phyloP scores from a whole-genome alignment of 352 stramenopile species.

The Phytophthora cactorum region DNA sequence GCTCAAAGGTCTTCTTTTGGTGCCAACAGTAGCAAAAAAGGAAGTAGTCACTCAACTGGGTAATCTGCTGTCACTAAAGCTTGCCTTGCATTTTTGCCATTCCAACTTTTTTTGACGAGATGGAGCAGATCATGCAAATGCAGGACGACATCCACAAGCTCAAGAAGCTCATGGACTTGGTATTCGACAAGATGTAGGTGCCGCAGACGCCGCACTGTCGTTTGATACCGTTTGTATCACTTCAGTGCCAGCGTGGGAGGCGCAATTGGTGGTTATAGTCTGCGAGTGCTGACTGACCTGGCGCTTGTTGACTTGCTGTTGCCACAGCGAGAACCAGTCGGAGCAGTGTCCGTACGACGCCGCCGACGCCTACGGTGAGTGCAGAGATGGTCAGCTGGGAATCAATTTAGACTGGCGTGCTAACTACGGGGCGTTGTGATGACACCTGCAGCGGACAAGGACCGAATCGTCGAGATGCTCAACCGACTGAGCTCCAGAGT shows the following conservation, averaged over 20 bases:
- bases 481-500: slow-evolving; percentile 87
- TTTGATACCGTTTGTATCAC: background rate
- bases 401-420: no score
- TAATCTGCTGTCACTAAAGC: background rate
- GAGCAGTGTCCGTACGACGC: slow-evolving; percentile 68
- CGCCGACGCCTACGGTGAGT: slow-evolving; percentile 76
- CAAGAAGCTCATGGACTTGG: slow-evolving; percentile 91
- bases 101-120: slow-evolving; percentile 20
- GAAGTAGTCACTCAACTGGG: background rate
- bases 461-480: slow-evolving; percentile 89
- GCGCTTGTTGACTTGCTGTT: background rate
- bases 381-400: no score
- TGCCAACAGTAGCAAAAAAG: background rate
- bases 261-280: background rate
- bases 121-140: slow-evolving; percentile 93
- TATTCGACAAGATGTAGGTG: slow-evolving; percentile 87
- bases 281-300: background rate
- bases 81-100: no score
- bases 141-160: slow-evolving; percentile 93
- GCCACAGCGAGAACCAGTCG: slow-evolving; percentile 61
- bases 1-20: background rate
- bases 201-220: background rate
- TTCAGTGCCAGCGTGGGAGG: background rate
- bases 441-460: slow-evolving; percentile 71
- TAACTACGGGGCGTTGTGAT: background rate